Conservation (phyloP, 2,329 filamentous ascomycete species). For the Shiraia bambusicola region DNA sequence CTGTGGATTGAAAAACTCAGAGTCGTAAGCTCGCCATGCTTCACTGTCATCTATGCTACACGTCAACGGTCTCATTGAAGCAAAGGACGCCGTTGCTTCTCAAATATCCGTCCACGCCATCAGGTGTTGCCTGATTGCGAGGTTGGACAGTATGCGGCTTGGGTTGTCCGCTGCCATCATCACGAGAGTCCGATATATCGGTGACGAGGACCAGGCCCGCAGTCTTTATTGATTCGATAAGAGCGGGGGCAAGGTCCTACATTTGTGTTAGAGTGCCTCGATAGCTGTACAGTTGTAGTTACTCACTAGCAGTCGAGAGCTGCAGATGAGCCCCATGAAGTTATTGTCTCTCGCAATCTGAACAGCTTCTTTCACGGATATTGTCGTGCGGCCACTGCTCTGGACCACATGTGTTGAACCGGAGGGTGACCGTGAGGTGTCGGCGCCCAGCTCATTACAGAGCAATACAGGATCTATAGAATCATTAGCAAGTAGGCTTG, state of each 20-base stretch:
- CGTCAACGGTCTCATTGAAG: conserved; percentile 84
- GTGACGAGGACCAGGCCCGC: conserved; percentile 89
- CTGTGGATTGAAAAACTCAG: too few relatives aligned
- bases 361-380: conserved; percentile 92
- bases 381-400: conserved; percentile 70
- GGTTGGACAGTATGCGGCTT: conserved; percentile 46
- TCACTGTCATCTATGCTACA: conserved; percentile 25
- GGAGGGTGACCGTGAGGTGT: conserved; percentile 46
- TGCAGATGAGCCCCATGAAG: conserved; percentile 95
- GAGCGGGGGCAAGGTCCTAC: conserved; percentile 87
- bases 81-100: conserved; percentile 83
- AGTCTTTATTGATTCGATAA: conserved; percentile 91
- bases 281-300: background rate
- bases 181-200: conserved; percentile 68
- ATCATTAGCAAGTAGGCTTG: conserved; percentile 12
- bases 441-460: conserved; percentile 83
- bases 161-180: conserved; percentile 37
- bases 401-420: conserved; percentile 47
- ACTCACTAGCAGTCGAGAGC: conserved; percentile 78
- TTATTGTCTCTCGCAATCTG: conserved; percentile 93
- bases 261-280: conserved; percentile 4
- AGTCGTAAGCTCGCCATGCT: too few relatives aligned
- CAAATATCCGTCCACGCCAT: conserved; percentile 84
- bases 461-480: conserved; percentile 78
- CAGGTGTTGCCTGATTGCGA: conserved; percentile 57